These are phyloP conservation scores for Leptodontidium sp. DNA, from an alignment of 2,329 filamentous ascomycete species.

Conservation along the genomic window DNA sequence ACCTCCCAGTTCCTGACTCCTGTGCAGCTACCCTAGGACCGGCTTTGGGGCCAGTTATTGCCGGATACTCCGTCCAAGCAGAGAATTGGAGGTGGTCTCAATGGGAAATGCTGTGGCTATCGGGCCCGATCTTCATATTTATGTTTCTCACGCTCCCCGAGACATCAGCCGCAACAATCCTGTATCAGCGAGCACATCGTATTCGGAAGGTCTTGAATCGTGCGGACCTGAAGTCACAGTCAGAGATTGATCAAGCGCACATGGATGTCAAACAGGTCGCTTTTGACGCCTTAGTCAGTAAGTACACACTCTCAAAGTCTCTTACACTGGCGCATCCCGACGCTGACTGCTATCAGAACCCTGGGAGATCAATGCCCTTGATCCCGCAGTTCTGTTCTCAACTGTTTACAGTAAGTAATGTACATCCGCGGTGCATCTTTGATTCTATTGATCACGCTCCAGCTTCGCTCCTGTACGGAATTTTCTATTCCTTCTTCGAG, in stretches of 20 bases:
- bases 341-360: slow-evolving; percentile 49
- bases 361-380: slow-evolving; percentile 62
- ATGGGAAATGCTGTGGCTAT: slow-evolving; percentile 67
- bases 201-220: slow-evolving; percentile 65
- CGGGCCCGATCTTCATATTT: slow-evolving; percentile 61
- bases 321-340: too few relatives aligned
- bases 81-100: slow-evolving; percentile 64
- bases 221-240: slow-evolving; percentile 61
- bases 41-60: slow-evolving; percentile 65
- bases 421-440: too few relatives aligned
- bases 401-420: slow-evolving; percentile 55
- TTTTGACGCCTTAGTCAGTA: slow-evolving; percentile 60
- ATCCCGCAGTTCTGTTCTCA: slow-evolving; percentile 67
- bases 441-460: too few relatives aligned
- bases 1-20: background rate
- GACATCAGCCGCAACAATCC: slow-evolving; percentile 64
- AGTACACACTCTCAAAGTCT: too few relatives aligned
- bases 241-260: slow-evolving; percentile 65
- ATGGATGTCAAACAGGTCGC: slow-evolving; percentile 54
- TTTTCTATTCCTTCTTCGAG: slow-evolving; percentile 67
- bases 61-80: slow-evolving; percentile 62
- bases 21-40: background rate
- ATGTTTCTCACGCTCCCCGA: slow-evolving; percentile 70
- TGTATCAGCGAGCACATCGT: slow-evolving; percentile 64
- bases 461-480: slow-evolving; percentile 65